phyloP scores from a whole-genome alignment of 2,329 filamentous ascomycete genomes.

The Cladosporium halotolerans region DNA sequence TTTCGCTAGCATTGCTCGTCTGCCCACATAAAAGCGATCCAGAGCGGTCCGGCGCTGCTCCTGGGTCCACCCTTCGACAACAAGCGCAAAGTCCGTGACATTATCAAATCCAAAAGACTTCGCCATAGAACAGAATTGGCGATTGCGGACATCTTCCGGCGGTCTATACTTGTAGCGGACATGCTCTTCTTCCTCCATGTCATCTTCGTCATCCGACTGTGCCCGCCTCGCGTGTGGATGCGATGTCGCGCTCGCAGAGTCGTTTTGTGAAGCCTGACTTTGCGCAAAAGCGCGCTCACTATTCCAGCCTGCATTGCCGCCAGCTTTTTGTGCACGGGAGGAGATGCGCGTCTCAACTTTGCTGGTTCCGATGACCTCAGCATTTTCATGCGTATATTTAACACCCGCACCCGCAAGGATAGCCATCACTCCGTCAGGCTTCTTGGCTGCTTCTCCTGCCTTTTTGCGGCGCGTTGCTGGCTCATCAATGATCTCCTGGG shows the following conservation, averaged over 20 bases:
- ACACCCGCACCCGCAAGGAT: constrained; percentile 85
- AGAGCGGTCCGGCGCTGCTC: constrained; percentile 71
- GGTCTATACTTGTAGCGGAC: constrained; percentile 62
- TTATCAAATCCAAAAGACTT: constrained; percentile 67
- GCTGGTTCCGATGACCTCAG: constrained; percentile 87
- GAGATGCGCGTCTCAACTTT: constrained; percentile 83
- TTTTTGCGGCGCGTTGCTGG: constrained; percentile 30
- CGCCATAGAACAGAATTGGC: constrained; percentile 91
- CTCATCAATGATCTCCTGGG: constrained; percentile 49
- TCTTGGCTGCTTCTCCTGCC: constrained; percentile 32
- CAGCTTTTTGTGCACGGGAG: constrained; percentile 62
- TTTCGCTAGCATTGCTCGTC: not conserved
- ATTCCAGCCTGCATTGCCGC: constrained; percentile 45
- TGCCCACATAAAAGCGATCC: constrained; percentile 64
- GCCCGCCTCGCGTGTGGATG: constrained; percentile 24
- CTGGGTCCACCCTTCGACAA: constrained; percentile 86
- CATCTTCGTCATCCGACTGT: constrained; percentile 13
- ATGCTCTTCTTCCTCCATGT: constrained; percentile 24
- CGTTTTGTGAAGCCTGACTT: constrained; percentile 48
- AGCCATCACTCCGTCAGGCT: constrained; percentile 71
- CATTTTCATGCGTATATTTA: constrained; percentile 93
- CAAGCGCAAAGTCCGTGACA: constrained; percentile 77
- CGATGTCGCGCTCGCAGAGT: constrained; percentile 23
- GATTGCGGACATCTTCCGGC: constrained; percentile 62
- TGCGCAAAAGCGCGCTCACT: constrained; percentile 35